Evolutionary conservation across 495 filamentous ascomycete species (phyloP).

Genomic region (Penicillium coffeae): DNA sequence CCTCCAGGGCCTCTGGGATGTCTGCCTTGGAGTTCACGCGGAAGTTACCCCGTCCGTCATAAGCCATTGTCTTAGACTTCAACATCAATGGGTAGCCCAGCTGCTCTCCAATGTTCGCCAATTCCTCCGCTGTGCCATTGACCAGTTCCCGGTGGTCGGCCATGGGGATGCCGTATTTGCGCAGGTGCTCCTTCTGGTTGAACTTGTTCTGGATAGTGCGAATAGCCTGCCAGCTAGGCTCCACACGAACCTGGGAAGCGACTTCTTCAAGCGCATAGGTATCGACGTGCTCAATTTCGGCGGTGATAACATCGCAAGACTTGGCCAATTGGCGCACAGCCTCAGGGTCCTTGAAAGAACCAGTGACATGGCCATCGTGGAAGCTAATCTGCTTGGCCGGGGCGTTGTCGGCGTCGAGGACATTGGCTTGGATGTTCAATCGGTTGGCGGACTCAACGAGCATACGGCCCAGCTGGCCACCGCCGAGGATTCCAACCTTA

Average conservation of each 20-base stretch:
- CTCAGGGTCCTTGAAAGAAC: conserved; percentile 77
- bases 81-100: conserved; percentile 91
- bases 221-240: conserved; percentile 86
- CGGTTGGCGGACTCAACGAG: conserved; percentile 87
- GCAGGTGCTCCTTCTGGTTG: conserved; percentile 80
- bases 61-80: conserved; percentile 88
- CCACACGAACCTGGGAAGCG: conserved; percentile 58
- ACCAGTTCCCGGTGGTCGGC: conserved; percentile 63
- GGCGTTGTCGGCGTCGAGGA: conserved; percentile 74
- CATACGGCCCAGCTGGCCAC: conserved; percentile 92
- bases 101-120: conserved; percentile 58
- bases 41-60: conserved; percentile 89
- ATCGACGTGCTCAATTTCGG: conserved; percentile 98
- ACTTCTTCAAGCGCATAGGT: conserved; percentile 88
- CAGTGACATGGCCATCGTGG: conserved; percentile 68
- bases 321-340: conserved; percentile 74
- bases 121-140: conserved; percentile 47
- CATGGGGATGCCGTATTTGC: conserved; percentile 61
- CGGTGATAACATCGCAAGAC: conserved; percentile 78
- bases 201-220: conserved; percentile 96
- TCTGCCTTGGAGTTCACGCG: conserved; percentile 64
- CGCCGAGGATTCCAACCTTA: conserved; percentile 64
- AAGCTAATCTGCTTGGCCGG: conserved; percentile 91
- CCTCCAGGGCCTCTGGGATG: conserved; percentile 62
- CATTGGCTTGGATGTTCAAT: conserved; percentile 72